Conservation (phyloP, 148 eudicot species). For the Rhododendron henanense region DNA sequence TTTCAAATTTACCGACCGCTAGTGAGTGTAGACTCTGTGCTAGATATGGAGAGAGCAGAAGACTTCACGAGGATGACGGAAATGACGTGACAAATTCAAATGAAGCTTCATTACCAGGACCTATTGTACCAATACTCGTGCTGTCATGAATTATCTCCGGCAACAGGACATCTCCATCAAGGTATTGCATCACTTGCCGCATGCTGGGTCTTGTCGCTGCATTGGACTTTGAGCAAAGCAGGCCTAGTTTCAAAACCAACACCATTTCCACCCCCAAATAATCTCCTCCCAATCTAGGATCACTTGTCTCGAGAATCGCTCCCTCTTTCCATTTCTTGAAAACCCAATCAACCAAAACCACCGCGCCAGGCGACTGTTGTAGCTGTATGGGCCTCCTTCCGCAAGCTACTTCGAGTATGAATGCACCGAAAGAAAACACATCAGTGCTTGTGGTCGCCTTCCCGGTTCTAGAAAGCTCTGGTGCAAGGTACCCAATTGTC, state of each 20-base stretch:
- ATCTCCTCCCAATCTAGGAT: conserved; percentile 27
- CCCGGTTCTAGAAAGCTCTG: conserved; percentile 32
- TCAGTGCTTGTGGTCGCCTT: conserved; percentile 37
- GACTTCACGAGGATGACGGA: too few species aligned
- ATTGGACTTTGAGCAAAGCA: conserved; percentile 30
- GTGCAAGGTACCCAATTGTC: conserved; percentile 40
- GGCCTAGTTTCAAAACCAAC: conserved; percentile 29
- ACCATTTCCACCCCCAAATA: conserved; percentile 27
- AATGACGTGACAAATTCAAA: too few species aligned
- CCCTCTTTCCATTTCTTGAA: conserved; percentile 30
- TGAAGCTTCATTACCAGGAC: not conserved
- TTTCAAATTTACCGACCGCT: too few species aligned
- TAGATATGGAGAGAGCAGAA: too few species aligned
- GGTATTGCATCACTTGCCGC: conserved; percentile 34
- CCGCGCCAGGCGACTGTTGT: conserved; percentile 10
- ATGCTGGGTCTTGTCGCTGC: conserved; percentile 35
- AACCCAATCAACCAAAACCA: conserved; percentile 31
- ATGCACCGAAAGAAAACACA: conserved; percentile 36
- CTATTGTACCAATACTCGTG: not conserved
- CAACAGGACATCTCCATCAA: conserved; percentile 19
- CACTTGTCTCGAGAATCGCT: conserved; percentile 23
- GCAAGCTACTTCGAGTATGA: conserved; percentile 34
- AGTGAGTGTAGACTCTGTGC: too few species aligned
- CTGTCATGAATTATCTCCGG: not conserved
- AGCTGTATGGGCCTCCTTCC: conserved; percentile 33